Evolutionary conservation across 169 alveolate genomes (phyloP).

Genomic region (Plasmodium cynomolgi): DNA sequence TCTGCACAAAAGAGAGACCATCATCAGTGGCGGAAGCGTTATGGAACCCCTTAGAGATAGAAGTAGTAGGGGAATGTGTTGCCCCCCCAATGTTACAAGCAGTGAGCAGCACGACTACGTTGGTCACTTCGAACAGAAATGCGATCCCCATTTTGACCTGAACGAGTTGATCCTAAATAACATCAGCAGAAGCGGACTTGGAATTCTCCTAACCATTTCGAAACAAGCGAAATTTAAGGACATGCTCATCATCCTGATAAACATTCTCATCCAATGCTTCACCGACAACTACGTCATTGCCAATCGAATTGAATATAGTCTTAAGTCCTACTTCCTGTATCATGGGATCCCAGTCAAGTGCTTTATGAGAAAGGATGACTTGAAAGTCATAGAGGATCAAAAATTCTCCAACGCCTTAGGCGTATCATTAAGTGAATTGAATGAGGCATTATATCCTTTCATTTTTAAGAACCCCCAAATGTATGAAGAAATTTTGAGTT

Average conservation of each 20-base stretch:
- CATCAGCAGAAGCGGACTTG: constrained; percentile 60
- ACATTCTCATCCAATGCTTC: constrained; percentile 69
- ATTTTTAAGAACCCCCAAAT: constrained; percentile 74
- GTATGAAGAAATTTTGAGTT: constrained; percentile 66
- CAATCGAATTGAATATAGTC: constrained; percentile 39
- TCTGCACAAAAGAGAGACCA: background rate
- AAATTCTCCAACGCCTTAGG: constrained; percentile 60
- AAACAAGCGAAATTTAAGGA: constrained; percentile 73
- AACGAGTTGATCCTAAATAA: constrained; percentile 64
- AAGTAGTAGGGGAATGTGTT: background rate
- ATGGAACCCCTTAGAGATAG: background rate
- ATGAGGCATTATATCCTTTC: constrained; percentile 70
- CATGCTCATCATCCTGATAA: constrained; percentile 66
- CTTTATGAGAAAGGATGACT: constrained; percentile 57
- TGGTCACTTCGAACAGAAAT: background rate
- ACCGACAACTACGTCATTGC: constrained; percentile 73
- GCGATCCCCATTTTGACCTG: constrained; percentile 11
- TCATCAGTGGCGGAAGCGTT: background rate
- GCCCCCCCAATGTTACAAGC: background rate
- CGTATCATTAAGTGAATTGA: constrained; percentile 56
- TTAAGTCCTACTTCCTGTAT: constrained; percentile 21
- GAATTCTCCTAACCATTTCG: constrained; percentile 68
- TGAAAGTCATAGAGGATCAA: constrained; percentile 26
- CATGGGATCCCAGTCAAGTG: constrained; percentile 68
- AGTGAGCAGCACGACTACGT: background rate